Evolutionary conservation across 1,284 basidiomycete species (phyloP).

Genomic region (Cutaneotrichosporon sp.): DNA sequence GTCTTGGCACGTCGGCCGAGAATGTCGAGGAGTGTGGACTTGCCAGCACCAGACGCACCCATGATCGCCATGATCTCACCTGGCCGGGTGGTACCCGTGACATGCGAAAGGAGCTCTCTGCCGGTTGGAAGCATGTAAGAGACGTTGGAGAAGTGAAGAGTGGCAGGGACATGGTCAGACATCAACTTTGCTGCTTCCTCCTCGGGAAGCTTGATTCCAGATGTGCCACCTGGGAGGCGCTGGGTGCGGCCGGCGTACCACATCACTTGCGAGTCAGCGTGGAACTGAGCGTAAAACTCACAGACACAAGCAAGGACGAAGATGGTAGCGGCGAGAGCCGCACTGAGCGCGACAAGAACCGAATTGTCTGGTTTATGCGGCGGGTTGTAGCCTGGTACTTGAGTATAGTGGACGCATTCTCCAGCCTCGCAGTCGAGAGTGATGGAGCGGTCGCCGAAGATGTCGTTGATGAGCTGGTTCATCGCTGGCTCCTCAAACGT

Average conservation of each 20-base stretch:
- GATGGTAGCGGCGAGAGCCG: constrained; percentile 66
- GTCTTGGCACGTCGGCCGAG: constrained; percentile 85
- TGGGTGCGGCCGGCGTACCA: constrained; percentile 83
- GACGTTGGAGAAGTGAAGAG: constrained; percentile 81
- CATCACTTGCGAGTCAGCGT: constrained; percentile 58
- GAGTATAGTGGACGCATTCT: constrained; percentile 89
- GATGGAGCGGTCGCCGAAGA: constrained; percentile 91
- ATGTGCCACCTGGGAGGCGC: constrained; percentile 62
- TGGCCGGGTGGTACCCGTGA: constrained; percentile 78
- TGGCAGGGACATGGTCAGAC: constrained; percentile 89
- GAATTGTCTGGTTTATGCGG: constrained; percentile 78
- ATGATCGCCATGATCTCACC: constrained; percentile 92
- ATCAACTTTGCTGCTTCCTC: constrained; percentile 80
- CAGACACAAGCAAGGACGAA: constrained; percentile 57
- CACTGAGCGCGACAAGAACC: constrained; percentile 77
- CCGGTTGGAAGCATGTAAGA: constrained; percentile 69
- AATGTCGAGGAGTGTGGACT: constrained; percentile 94
- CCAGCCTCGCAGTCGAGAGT: constrained; percentile 82
- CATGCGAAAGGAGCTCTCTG: constrained; percentile 70
- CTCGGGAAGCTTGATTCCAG: constrained; percentile 74
- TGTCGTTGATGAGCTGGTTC: constrained; percentile 88
- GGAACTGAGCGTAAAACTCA: constrained; percentile 30
- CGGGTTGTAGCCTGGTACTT: constrained; percentile 86
- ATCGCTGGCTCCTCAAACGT: constrained; percentile 93
- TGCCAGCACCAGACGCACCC: constrained; percentile 94